Base-by-base conservation (phyloP, 2,329 filamentous ascomycete genomes). In the Fusarium sp. region DNA sequence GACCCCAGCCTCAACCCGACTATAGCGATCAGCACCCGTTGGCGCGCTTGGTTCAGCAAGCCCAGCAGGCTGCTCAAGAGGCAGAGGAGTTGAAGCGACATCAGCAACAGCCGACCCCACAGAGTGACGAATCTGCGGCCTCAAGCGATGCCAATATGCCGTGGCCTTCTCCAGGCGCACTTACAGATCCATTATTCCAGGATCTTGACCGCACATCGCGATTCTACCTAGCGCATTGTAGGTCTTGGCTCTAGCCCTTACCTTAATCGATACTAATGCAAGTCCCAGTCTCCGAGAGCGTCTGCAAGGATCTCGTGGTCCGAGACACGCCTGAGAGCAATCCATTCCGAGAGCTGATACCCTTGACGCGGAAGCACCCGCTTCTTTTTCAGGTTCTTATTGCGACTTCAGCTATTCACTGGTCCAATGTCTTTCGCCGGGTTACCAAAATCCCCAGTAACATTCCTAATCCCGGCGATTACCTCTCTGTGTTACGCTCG, bases 131-230 rank as follows among this genome's bases (percentile, higher is more conserved):
- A 26, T 43, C 48, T 30, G 14, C 52, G n/a, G 26, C 58, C 23
- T 52, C 68, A 18, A 63, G 50, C 43, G 57, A 66, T 25, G 46
- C 52, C 18, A 67, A 54, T 30, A 58, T 62, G 58, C 57, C 59
- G 43, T 74, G 70, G 73, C 70, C 70, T 41, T 63, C 59, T 43
- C 70, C 70, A 13, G 69, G 63, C 18, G 74, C 80, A 30, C 77
- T 88, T 50, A 80, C 84, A 28, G 87, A 89, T 73, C 87, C 87
- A 14, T 70, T 89, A 46, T 81, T 89, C 59, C 84, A 87, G 68
- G 84, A 87, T 67, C 81, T 89, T 44, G 81, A 83, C 67, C 76
- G 67, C 21, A 78, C 78, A 44, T 82, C 82, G 28, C 78, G 84
- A 62, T 79, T 80, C 67, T 87, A 87, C 73, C 77, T 87, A 43